phyloP scores from a whole-genome alignment of 2,329 filamentous ascomycete genomes.

The Fusarium falciforme region DNA sequence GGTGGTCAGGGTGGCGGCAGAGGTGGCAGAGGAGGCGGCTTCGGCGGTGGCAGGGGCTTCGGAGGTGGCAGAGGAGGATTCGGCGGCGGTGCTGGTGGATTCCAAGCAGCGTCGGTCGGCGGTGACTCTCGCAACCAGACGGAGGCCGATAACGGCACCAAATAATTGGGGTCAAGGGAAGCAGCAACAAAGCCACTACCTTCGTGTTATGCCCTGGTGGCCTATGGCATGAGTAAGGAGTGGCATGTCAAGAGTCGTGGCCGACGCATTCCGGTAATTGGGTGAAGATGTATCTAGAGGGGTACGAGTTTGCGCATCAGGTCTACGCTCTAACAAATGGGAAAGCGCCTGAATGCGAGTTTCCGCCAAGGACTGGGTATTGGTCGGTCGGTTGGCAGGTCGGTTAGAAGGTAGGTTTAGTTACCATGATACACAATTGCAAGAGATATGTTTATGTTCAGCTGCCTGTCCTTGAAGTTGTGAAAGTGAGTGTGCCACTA shows the following conservation, averaged over 20 bases:
- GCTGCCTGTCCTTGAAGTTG: neutral
- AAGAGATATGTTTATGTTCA: neutral
- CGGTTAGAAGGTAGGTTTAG: constrained; percentile 21
- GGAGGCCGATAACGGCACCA: constrained; percentile 26
- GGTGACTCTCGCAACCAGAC: constrained; percentile 24
- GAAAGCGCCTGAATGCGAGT: constrained; percentile 15
- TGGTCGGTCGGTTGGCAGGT: constrained; percentile 14
- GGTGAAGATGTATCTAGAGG: constrained; percentile 27
- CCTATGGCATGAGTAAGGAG: constrained; percentile 60
- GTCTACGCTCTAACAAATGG: constrained; percentile 15
- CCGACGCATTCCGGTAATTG: constrained; percentile 51
- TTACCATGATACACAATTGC: constrained; percentile 2
- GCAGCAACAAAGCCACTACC: constrained; percentile 47
- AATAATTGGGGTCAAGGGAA: constrained; percentile 39
- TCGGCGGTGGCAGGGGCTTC: neutral
- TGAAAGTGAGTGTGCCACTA: neutral
- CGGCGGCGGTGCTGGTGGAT: constrained; percentile 13
- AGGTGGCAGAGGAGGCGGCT: constrained; percentile 6
- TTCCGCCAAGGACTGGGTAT: constrained; percentile 18
- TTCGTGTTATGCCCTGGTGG: constrained; percentile 64
- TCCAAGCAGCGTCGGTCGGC: constrained; percentile 30
- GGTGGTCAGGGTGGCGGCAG: constrained; percentile 6
- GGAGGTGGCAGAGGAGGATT: constrained; percentile 9
- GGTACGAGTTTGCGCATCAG: constrained; percentile 20
- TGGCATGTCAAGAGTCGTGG: constrained; percentile 65